Percentiles rank a stretch among this genome's conserved stretches.
These are phyloP conservation scores for Aspergillus incahuasiensis DNA, from an alignment of 495 filamentous ascomycete species.

Conservation along the genomic window DNA sequence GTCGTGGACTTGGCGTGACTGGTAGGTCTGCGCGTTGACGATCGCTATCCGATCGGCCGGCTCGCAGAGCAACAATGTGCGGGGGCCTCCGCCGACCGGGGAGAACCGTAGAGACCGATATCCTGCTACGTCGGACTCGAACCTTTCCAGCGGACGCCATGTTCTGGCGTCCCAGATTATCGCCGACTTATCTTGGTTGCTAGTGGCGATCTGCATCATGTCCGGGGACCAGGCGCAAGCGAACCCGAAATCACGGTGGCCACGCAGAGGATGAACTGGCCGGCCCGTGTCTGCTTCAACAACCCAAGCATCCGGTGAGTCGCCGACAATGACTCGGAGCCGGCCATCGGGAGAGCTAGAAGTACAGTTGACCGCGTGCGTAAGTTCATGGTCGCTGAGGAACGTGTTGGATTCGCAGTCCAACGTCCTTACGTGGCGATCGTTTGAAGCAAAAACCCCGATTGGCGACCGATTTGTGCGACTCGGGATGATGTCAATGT, in stretches of 20 bases:
- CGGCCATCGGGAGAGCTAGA: slow-evolving; percentile 74
- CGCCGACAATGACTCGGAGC: slow-evolving; percentile 73
- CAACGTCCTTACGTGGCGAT: slow-evolving; percentile 67
- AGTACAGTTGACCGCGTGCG: slow-evolving; percentile 77
- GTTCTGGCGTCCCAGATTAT: slow-evolving; percentile 83
- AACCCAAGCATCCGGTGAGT: slow-evolving; percentile 54
- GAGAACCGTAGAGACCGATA: slow-evolving; percentile 78
- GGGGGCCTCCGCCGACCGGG: slow-evolving; percentile 67
- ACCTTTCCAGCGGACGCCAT: slow-evolving; percentile 58
- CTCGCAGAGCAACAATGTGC: slow-evolving; percentile 74
- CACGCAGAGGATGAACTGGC: slow-evolving; percentile 52
- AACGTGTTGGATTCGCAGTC: slow-evolving; percentile 68
- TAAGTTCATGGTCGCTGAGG: slow-evolving; percentile 53
- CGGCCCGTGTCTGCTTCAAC: slow-evolving; percentile 60
- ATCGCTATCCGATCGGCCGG: slow-evolving; percentile 78
- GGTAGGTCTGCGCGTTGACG: slow-evolving; percentile 67
- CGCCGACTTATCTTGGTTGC: slow-evolving; percentile 80
- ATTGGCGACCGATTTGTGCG: slow-evolving; percentile 58
- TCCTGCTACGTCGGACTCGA: slow-evolving; percentile 73
- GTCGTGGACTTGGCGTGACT: slow-evolving; percentile 67
- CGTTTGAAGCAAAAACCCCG: slow-evolving; percentile 81
- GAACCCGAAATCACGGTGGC: slow-evolving; percentile 81
- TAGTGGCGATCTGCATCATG: slow-evolving; percentile 82
- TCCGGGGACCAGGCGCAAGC: slow-evolving; percentile 90
- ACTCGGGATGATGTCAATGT: slow-evolving; percentile 64